A percentile compares a stretch with the other conserved stretches of the same genome.
Conservation (phyloP, 2,329 filamentous ascomycete species). For the Lachnellula arida region DNA sequence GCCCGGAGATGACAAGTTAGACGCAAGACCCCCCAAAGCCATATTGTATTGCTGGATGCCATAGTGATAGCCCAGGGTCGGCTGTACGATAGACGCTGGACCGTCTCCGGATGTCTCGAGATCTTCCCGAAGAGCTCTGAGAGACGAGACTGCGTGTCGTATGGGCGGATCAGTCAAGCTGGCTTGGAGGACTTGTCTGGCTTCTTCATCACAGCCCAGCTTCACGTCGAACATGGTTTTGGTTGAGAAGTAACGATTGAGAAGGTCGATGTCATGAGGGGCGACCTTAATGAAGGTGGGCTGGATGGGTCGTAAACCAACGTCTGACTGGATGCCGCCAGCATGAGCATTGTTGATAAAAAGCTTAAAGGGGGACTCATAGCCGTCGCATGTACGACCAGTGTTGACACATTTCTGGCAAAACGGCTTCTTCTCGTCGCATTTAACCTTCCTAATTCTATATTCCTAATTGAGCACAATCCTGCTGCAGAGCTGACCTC, state of each 20-base stretch:
- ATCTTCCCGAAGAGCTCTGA: conserved; percentile 37
- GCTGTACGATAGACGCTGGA: conserved; percentile 26
- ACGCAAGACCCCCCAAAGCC: conserved; percentile 38
- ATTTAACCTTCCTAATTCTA: conserved; percentile 43
- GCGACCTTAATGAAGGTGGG: conserved; percentile 23
- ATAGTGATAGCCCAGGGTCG: conserved; percentile 32
- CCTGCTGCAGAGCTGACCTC: conserved; percentile 10
- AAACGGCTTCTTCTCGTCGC: conserved; percentile 25
- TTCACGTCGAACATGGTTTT: conserved; percentile 39
- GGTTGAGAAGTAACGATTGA: conserved; percentile 39
- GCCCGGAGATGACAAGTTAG: conserved; percentile 33
- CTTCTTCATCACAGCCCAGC: conserved; percentile 36
- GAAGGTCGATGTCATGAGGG: conserved; percentile 31
- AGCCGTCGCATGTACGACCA: conserved; percentile 40
- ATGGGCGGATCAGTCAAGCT: conserved; percentile 35
- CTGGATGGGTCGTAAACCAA: conserved; percentile 17
- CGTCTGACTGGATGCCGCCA: conserved; percentile 19
- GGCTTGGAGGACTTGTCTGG: conserved; percentile 37
- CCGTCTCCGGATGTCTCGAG: conserved; percentile 34
- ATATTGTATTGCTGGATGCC: conserved; percentile 41
- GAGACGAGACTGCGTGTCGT: conserved; percentile 37
- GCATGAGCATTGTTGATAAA: conserved; percentile 20
- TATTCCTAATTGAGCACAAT: conserved; percentile 26
- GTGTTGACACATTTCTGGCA: conserved; percentile 32
- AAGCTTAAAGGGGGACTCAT: conserved; percentile 36